A percentile compares a stretch with the other conserved stretches of the same genome.
These are phyloP conservation scores for Candida sanyaensis DNA, from an alignment of 1,139 yeast species.

Conservation along the genomic window DNA sequence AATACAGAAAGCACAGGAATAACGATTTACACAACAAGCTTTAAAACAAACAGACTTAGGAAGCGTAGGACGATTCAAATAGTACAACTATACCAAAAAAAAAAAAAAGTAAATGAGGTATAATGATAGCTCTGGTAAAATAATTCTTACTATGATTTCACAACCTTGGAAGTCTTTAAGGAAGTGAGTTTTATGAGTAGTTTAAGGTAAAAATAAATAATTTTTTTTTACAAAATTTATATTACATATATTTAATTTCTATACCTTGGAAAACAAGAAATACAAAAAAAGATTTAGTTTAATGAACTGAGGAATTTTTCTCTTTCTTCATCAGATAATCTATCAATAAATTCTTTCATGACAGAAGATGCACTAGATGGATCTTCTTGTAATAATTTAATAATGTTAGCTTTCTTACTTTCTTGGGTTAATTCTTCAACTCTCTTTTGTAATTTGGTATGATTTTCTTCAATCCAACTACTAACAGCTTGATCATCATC, in stretches of 20 bases:
- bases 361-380: constrained; percentile 56
- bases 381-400: constrained; percentile 59
- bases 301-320: constrained; percentile 46
- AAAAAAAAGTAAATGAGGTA: no score
- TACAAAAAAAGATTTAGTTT: constrained; percentile 12
- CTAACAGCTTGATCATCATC: constrained; percentile 81
- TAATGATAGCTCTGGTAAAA: no score
- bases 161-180: no score
- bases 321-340: constrained; percentile 62
- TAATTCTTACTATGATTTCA: no score
- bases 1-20: no score
- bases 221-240: not conserved
- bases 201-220: not conserved
- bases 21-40: no score
- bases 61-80: no score
- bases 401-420: constrained; percentile 60
- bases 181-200: no score
- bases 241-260: not conserved
- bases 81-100: no score
- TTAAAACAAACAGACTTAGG: no score
- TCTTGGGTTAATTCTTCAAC: constrained; percentile 69
- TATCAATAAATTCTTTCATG: constrained; percentile 60
- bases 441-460: constrained; percentile 58
- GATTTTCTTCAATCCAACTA: constrained; percentile 83
- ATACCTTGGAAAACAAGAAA: no score